Evolutionary conservation across 345 rosid genomes (phyloP), one percentile per base, ranked within the genome.

Genomic region (Ceriops decandra): DNA sequence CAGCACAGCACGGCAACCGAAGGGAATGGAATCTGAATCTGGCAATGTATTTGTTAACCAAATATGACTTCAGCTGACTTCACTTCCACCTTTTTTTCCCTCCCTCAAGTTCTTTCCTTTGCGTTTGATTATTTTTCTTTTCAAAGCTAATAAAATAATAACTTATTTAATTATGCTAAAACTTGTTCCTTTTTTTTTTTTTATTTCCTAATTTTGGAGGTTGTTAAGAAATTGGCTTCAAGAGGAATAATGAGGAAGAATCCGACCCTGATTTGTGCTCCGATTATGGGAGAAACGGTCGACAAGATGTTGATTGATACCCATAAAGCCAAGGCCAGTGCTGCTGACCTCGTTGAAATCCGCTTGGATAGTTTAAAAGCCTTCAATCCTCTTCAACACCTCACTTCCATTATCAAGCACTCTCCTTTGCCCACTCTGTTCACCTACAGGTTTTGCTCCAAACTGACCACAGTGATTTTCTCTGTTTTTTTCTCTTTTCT

Each of bases 321-420:
- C 33, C 67, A 32, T 58, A 85, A 82, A 76, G 96, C 97, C 5
- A 86, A 86, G 57, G 80, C 78, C 57, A 62, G 74, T 66, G 90
- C 92, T 33, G 98, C 95, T 51, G 98, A 93, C 66, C 79, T 91
- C 59, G 98, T 91, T 32, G 98, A 91, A 75, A 83, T 93, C 69
- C 82, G 98, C 72, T 78, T 93, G 81, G 97, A 93, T 75, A 52
- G 84, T 68, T 82, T 91, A 10, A 85, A 81, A 59, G 68, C 33
- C 24, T 85, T 89, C 68, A 69, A 67, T 73, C 88, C 95, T 52
- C 42, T 13, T 20, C 74, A 70, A 2, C 87, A 85, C 72, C 71
- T 93, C 24, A 71, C 79, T 26, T 62, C 77, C 68, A 77, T 93
- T 63, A 85, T 93, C n/a, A 54, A 64, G 9, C 64, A 77, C 36